Evolutionary conservation across 2,329 filamentous ascomycete species (phyloP).

Genomic region (Madurella mycetomatis): DNA sequence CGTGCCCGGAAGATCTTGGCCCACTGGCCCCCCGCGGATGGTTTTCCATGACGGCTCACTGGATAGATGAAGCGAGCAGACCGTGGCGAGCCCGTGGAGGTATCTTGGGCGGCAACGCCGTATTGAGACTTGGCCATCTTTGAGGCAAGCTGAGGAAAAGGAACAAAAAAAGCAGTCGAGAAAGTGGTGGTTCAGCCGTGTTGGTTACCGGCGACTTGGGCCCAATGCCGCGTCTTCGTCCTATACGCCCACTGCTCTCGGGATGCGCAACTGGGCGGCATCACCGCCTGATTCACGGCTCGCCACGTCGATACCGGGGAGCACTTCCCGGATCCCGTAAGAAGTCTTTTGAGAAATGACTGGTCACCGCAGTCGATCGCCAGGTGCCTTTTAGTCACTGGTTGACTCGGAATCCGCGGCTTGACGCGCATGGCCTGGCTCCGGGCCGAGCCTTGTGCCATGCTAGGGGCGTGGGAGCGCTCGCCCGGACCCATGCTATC

Average conservation of each 20-base stretch:
- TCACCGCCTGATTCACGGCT: not conserved
- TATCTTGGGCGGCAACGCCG: not conserved
- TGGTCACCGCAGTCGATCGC: not conserved
- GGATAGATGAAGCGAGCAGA: not conserved
- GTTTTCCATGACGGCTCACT: not conserved
- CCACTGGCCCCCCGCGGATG: not conserved
- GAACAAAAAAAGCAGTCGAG: not conserved
- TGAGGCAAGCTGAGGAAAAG: not conserved
- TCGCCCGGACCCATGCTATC: no score
- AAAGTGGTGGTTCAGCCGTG: not conserved
- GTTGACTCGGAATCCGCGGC: not conserved
- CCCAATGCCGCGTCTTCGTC: not conserved
- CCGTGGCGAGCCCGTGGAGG: not conserved
- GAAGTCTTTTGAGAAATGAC: not conserved
- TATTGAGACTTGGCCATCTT: not conserved
- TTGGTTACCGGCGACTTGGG: not conserved
- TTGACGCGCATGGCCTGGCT: not conserved
- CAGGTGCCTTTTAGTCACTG: not conserved
- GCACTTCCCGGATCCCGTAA: not conserved
- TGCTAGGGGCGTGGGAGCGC: no score
- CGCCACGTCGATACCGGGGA: not conserved
- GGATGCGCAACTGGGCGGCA: not conserved
- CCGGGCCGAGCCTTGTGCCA: no score
- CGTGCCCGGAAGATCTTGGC: not conserved
- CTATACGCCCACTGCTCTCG: not conserved